These are phyloP conservation scores for Cymodocea nodosa DNA, from an alignment of 116 monocot species.

Conservation along the genomic window DNA sequence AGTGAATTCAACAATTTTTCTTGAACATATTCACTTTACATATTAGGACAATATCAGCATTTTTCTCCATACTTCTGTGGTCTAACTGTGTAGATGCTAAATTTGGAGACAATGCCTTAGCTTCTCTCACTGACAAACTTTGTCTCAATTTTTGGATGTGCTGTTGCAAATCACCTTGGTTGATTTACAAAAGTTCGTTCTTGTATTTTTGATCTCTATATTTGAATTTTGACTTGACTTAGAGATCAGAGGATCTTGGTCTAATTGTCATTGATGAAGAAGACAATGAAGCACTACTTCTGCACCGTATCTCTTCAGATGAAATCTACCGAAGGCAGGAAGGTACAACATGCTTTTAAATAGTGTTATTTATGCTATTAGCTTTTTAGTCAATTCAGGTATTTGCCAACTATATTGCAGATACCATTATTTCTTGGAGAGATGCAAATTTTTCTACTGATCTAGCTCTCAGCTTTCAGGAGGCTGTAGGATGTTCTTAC, in stretches of 20 bases:
- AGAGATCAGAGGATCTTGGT: conserved; percentile 61
- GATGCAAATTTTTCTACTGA: conserved; percentile 43
- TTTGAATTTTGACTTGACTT: not conserved
- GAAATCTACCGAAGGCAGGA: conserved; percentile 61
- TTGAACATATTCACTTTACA: too few species aligned
- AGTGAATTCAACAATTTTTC: too few species aligned
- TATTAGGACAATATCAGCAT: too few species aligned
- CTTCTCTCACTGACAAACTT: too few species aligned
- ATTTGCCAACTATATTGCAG: conserved; percentile 11
- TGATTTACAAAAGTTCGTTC: too few species aligned
- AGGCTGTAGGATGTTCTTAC: conserved; percentile 53
- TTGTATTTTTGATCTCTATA: not conserved
- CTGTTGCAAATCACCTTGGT: not conserved
- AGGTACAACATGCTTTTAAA: conserved; percentile 22
- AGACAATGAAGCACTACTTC: conserved; percentile 48
- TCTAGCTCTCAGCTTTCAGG: conserved; percentile 58
- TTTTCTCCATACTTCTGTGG: too few species aligned
- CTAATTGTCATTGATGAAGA: conserved; percentile 66
- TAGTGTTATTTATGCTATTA: not conserved
- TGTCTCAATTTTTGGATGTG: too few species aligned
- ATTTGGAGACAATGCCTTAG: too few species aligned
- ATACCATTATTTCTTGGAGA: conserved; percentile 66
- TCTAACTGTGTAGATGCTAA: too few species aligned
- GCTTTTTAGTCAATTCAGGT: not conserved
- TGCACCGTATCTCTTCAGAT: conserved; percentile 51